Base-by-base conservation (phyloP, 106 monocot species). In the Dendrobium huoshanense region DNA sequence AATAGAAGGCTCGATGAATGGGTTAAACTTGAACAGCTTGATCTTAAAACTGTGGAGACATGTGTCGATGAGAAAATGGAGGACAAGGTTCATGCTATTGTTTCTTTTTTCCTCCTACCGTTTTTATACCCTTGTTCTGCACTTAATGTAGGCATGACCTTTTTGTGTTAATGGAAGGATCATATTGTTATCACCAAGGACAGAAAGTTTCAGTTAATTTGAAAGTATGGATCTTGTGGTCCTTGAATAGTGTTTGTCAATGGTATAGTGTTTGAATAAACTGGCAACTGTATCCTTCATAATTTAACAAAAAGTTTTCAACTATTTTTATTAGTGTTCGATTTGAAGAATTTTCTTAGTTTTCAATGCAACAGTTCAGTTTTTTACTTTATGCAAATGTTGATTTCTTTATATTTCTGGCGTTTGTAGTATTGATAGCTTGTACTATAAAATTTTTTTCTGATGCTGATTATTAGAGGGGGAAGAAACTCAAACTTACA, bases 1-100 rank as follows among this genome's bases (percentile, higher is more conserved):
- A 99, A 99, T 83, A 89, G 99, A 79, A 90, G 99, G 86, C 99
- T 99, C 74, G 99, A 99, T 84, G 99, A 99, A 81, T 95, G 99
- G 99, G 90, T 95, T 67, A 91, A 95, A 79, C 88, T 99, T 42
- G 93, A 99, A 74, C 99, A 99, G 87, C 87, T 95, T 67, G 99
- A 99, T 83, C 99, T 99, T 78, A 89, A 91, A 9, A 91, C 99
- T n/a, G 88, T 99, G 77, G 99, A 99, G 86, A 83, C 84, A 37
- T 89, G 90, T 85, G 49, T 91, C 61, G 95, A 99, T 90, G 95
- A 91, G 80, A 99, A 99, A 70, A 87, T 93, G 59, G 95, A 95
- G 40, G 99, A 99, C 55, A 99, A 95, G 95, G 99, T 91, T 74
- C 40, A 17, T 51, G 5, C 42, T 75, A 22, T 56, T 67, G 31